Conservation (phyloP, 495 filamentous ascomycete genomes). For the Annulohypoxylon maeteangense region DNA sequence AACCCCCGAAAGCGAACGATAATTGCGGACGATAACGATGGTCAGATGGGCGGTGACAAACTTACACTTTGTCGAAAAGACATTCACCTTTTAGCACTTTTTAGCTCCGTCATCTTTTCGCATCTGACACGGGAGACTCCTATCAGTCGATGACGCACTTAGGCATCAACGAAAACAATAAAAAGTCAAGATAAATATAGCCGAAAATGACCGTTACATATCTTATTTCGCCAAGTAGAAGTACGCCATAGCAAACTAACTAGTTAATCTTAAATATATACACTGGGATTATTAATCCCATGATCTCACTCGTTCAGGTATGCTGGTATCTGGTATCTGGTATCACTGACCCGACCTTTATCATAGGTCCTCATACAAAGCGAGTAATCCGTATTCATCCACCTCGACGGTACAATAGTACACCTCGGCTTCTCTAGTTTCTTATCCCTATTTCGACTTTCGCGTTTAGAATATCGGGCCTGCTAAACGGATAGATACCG, state of each 20-base stretch:
- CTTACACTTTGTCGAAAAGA: not conserved
- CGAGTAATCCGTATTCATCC: slow-evolving; percentile 9
- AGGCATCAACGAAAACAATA: not conserved
- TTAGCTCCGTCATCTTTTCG: not conserved
- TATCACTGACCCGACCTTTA: slow-evolving; percentile 7
- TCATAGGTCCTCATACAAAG: slow-evolving; percentile 9
- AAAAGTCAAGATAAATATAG: not conserved
- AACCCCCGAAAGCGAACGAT: not conserved
- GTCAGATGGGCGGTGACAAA: not conserved
- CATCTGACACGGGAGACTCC: not conserved
- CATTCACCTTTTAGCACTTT: not conserved
- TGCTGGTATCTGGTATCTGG: too few relatives aligned
- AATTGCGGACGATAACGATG: not conserved
- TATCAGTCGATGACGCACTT: not conserved
- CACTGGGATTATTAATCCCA: slow-evolving; percentile 18
- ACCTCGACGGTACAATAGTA: slow-evolving; percentile 14
- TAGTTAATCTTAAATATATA: slow-evolving; percentile 26
- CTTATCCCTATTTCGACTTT: slow-evolving; percentile 1
- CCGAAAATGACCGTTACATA: slow-evolving; percentile 7
- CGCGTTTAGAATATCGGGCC: slow-evolving; percentile 54
- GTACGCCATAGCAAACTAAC: slow-evolving; percentile 17
- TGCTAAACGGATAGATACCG: slow-evolving; percentile 63
- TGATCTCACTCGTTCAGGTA: slow-evolving; percentile 14
- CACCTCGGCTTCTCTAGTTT: slow-evolving; percentile 5
- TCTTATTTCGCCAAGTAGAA: slow-evolving; percentile 18